phyloP scores from a whole-genome alignment of 1,139 yeast species.

The Protomyces pachydermus region DNA sequence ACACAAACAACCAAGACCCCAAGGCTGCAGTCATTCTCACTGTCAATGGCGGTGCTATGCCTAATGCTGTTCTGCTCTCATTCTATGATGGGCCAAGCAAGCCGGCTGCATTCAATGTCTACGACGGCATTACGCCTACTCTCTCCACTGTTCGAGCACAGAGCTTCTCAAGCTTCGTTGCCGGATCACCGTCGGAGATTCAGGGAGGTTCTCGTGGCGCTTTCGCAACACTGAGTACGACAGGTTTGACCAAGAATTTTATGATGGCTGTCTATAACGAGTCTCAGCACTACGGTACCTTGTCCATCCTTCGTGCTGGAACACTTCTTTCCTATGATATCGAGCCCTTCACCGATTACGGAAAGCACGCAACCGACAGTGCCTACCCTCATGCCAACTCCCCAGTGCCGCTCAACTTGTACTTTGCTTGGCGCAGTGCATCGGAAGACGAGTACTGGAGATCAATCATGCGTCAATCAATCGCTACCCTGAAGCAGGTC shows the following conservation, averaged over 20 bases:
- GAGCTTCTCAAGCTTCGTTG: not conserved
- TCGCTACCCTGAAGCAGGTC: conserved; percentile 1
- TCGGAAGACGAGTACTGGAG: conserved; percentile 8
- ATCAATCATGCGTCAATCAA: not conserved
- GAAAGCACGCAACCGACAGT: not conserved
- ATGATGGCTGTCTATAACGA: conserved; percentile 7
- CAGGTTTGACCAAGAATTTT: not conserved
- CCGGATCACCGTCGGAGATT: not conserved
- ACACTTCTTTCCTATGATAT: conserved; percentile 4
- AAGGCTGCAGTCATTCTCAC: conserved; percentile 8
- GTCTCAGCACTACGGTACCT: not conserved
- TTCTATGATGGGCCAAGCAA: conserved; percentile 10
- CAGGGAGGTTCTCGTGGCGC: conserved; percentile 10
- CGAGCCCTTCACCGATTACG: conserved; percentile 10
- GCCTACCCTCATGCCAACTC: conserved; percentile 15
- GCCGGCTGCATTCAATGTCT: conserved; percentile 7
- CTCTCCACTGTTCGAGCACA: not conserved
- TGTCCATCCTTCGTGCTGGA: not conserved
- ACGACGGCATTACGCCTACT: not conserved
- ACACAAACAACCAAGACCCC: not conserved
- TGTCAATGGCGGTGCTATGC: conserved; percentile 3
- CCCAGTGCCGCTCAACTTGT: conserved; percentile 7
- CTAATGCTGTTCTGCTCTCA: conserved; percentile 2
- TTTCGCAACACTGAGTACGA: conserved; percentile 9
- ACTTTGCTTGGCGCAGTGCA: conserved; percentile 5